phyloP scores from a whole-genome alignment of 768 basidiomycete species.

The Botryobasidium botryosum region DNA sequence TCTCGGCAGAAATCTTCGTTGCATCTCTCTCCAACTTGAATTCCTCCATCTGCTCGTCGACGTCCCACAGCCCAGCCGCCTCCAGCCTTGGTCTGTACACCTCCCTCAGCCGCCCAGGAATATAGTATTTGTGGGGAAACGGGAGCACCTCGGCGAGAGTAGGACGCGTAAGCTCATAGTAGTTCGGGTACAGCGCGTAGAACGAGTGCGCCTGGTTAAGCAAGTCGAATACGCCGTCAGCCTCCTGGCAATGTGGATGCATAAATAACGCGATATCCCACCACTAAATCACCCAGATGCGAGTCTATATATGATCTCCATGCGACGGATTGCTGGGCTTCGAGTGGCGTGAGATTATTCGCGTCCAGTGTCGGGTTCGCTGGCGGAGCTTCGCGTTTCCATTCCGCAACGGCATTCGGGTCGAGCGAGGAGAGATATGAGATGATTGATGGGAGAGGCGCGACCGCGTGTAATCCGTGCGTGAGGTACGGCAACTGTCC shows the following conservation, averaged over 20 bases:
- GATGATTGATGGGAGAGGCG: slow-evolving; percentile 42
- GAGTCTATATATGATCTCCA: slow-evolving; percentile 51
- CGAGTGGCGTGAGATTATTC: slow-evolving; percentile 25
- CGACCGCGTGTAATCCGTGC: slow-evolving; percentile 34
- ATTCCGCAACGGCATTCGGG: slow-evolving; percentile 8
- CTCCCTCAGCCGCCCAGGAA: slow-evolving; percentile 44
- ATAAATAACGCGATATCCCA: slow-evolving; percentile 24
- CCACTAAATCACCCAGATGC: slow-evolving; percentile 52
- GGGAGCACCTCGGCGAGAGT: slow-evolving; percentile 39
- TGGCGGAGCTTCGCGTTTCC: slow-evolving; percentile 11
- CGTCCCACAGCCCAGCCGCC: slow-evolving; percentile 44
- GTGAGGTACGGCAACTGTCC: slow-evolving; percentile 59
- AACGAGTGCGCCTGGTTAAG: slow-evolving; percentile 38
- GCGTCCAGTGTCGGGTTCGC: slow-evolving; percentile 30
- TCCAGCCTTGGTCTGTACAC: slow-evolving; percentile 41
- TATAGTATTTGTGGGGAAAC: slow-evolving; percentile 57
- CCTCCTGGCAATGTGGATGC: neutral
- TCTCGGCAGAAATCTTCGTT: slow-evolving; percentile 26
- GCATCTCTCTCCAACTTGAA: slow-evolving; percentile 5
- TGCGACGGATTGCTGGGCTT: slow-evolving; percentile 40
- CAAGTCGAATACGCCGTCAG: slow-evolving; percentile 7
- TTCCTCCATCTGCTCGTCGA: slow-evolving; percentile 26
- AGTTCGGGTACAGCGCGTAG: slow-evolving; percentile 48
- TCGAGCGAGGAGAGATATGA: slow-evolving; percentile 43
- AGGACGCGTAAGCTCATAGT: slow-evolving; percentile 36